A percentile compares a stretch with the other conserved stretches of the same genome.
phyloP scores from a whole-genome alignment of 345 rosid genomes.

The Moricandia moricandioides region DNA sequence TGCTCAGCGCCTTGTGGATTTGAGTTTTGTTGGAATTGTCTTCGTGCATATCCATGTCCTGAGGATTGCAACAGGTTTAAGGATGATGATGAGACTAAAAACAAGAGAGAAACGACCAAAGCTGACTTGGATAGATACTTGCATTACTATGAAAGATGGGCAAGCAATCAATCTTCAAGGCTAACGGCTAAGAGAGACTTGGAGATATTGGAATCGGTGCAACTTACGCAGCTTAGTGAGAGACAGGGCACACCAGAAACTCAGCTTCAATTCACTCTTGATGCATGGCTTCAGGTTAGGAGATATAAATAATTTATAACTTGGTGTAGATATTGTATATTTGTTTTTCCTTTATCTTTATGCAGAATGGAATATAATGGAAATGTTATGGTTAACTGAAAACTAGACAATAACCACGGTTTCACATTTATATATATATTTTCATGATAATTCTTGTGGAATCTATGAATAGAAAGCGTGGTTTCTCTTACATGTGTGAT shows the following conservation, averaged over 20 bases:
- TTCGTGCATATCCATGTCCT: background rate
- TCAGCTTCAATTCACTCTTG: slow-evolving; percentile 70
- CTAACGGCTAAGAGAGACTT: slow-evolving; percentile 12
- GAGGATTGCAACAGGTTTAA: slow-evolving; percentile 20
- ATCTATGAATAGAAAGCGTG: background rate
- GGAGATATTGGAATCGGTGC: background rate
- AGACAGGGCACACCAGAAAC: slow-evolving; percentile 53
- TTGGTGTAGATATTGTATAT: background rate
- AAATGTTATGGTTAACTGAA: background rate
- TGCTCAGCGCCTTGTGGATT: slow-evolving; percentile 5
- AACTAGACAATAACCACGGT: background rate
- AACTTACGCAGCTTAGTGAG: slow-evolving; percentile 58
- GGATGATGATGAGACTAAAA: slow-evolving; percentile 20
- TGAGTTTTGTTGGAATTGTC: slow-evolving; percentile 30
- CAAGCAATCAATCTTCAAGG: slow-evolving; percentile 16
- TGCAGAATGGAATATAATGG: background rate
- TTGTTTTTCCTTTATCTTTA: background rate
- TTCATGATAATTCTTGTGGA: background rate
- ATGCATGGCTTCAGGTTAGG: slow-evolving; percentile 76
- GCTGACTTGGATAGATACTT: background rate
- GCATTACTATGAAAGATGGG: slow-evolving; percentile 33
- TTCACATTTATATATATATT: background rate
- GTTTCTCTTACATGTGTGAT: background rate
- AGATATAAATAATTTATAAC: background rate
- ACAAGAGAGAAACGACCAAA: background rate